Percentiles rank a stretch among this genome's conserved stretches.
Evolutionary conservation across 1,284 basidiomycete genomes (phyloP).

Genomic region (Boletus mariae): DNA sequence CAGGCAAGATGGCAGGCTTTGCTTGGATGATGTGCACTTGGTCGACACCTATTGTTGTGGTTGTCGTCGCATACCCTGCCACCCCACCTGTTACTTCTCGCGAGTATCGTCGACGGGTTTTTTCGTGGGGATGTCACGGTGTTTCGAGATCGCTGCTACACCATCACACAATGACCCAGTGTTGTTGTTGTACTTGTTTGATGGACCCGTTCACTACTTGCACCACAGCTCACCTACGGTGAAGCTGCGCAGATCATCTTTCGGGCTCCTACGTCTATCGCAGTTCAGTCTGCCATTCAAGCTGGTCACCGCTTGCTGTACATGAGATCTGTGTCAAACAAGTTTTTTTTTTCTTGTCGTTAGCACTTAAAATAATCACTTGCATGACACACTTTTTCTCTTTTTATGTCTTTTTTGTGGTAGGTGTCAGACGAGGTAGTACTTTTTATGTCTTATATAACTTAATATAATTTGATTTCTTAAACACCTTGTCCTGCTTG

Average conservation of each 20-base stretch:
- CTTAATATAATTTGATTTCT: too few relatives aligned
- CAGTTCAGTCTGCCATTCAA: slow-evolving; percentile 63
- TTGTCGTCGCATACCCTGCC: slow-evolving; percentile 90
- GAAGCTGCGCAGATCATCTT: slow-evolving; percentile 68
- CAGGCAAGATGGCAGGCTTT: slow-evolving; percentile 90
- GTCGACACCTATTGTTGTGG: slow-evolving; percentile 79
- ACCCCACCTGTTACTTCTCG: slow-evolving; percentile 89
- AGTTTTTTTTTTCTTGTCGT: too few relatives aligned
- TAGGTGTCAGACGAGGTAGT: too few relatives aligned
- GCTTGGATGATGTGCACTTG: slow-evolving; percentile 85
- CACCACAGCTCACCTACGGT: slow-evolving; percentile 66
- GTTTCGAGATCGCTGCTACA: slow-evolving; percentile 39
- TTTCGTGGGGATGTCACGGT: slow-evolving; percentile 11
- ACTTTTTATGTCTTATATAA: too few relatives aligned
- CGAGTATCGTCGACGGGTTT: slow-evolving; percentile 27
- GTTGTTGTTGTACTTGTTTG: slow-evolving; percentile 57
- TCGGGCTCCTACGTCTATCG: slow-evolving; percentile 54
- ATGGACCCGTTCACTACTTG: slow-evolving; percentile 69
- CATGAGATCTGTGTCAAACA: slow-evolving; percentile 58
- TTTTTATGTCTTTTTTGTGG: too few relatives aligned
- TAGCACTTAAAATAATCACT: too few relatives aligned
- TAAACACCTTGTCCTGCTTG: too few relatives aligned
- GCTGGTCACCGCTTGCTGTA: slow-evolving; percentile 73
- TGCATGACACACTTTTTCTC: too few relatives aligned
- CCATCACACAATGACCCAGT: slow-evolving; percentile 39